Evolutionary conservation across 345 rosid species (phyloP).

Genomic region (Acer negundo): DNA sequence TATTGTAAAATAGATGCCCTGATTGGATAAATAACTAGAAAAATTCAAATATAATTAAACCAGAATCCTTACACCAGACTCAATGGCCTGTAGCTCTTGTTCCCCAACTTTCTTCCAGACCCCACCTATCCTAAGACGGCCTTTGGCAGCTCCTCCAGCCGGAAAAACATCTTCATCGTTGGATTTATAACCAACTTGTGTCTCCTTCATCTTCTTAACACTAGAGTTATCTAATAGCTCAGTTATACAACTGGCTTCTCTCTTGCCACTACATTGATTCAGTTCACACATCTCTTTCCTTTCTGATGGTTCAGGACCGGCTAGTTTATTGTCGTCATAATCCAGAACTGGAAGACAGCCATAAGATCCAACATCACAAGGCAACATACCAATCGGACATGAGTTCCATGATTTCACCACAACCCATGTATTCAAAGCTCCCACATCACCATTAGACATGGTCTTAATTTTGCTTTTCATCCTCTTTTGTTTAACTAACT

Average conservation of each 20-base stretch:
- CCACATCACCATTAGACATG: constrained; percentile 20
- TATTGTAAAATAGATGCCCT: not conserved
- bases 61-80: constrained; percentile 47
- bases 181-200: constrained; percentile 22
- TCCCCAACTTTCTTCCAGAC: constrained; percentile 53
- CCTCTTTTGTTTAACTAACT: constrained; percentile 37
- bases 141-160: constrained; percentile 24
- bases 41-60: constrained; percentile 23
- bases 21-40: too few relatives aligned
- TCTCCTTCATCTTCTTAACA: constrained; percentile 31
- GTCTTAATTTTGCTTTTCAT: constrained; percentile 34
- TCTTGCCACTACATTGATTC: constrained; percentile 29
- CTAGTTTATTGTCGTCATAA: constrained; percentile 9
- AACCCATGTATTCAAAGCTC: constrained; percentile 48
- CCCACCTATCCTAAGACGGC: constrained; percentile 56
- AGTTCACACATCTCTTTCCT: constrained; percentile 25
- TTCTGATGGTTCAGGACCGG: constrained; percentile 23
- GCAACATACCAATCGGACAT: constrained; percentile 87
- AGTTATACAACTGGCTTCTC: constrained; percentile 30
- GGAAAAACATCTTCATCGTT: constrained; percentile 14
- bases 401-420: constrained; percentile 74
- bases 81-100: constrained; percentile 43
- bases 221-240: constrained; percentile 19
- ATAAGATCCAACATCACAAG: constrained; percentile 58
- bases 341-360: constrained; percentile 68